These are phyloP conservation scores for Dichomitus squalens DNA, from an alignment of 1,284 basidiomycete species.

Conservation along the genomic window DNA sequence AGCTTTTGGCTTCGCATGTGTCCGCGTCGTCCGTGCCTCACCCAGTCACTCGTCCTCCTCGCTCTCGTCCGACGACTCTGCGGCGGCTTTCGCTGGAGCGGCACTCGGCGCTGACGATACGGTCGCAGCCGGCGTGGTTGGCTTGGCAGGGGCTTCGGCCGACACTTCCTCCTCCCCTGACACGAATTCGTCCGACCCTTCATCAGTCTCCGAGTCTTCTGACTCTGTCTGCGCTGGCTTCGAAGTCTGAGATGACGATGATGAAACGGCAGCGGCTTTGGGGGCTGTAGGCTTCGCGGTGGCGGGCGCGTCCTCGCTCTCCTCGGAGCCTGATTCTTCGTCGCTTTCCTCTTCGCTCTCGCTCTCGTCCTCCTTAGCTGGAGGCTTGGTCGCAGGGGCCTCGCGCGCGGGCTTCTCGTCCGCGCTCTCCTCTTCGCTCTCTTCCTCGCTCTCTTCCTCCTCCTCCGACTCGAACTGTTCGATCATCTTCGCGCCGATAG, in stretches of 20 bases:
- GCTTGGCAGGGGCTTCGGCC: neutral
- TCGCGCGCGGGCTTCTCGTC: conserved; percentile 38
- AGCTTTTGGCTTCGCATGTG: neutral
- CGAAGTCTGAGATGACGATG: neutral
- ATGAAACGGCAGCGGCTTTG: neutral
- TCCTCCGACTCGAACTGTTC: conserved; percentile 78
- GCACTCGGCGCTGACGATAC: conserved; percentile 23
- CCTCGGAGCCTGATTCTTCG: conserved; percentile 14
- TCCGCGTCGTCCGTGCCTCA: neutral
- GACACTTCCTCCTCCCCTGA: neutral
- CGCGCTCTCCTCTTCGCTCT: conserved; percentile 29
- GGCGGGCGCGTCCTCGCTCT: neutral
- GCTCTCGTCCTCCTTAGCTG: conserved; percentile 18
- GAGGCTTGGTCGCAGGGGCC: conserved; percentile 23
- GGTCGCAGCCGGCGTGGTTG: neutral
- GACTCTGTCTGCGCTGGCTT: neutral
- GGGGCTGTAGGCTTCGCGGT: neutral
- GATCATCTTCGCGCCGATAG: conserved; percentile 72
- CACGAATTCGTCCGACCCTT: neutral
- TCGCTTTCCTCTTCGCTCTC: conserved; percentile 27
- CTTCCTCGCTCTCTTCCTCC: conserved; percentile 41
- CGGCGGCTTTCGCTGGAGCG: conserved; percentile 16
- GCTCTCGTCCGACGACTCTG: conserved; percentile 1
- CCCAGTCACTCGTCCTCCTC: conserved; percentile 10
- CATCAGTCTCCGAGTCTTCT: conserved; percentile 42